Evolutionary conservation across 345 rosid species (phyloP), one percentile per base, ranked within the genome.

Genomic region (Excoecaria cochinchinensis): DNA sequence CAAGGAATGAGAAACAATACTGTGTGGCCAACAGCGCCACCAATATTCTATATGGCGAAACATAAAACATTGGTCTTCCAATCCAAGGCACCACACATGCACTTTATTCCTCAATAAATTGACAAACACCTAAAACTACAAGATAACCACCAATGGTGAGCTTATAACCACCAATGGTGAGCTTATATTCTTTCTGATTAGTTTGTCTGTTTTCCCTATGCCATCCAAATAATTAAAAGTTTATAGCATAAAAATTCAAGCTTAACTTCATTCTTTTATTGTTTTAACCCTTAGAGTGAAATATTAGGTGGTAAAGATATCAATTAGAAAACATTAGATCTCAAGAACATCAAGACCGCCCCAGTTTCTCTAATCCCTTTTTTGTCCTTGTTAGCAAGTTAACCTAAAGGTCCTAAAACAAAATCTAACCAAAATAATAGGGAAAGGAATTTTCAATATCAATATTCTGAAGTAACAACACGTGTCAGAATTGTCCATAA

Each of bases 51-150:
- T 57, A 31, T 15, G 39, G 48, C 58, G 4, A 52, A 42, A 53
- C 47, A 51, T 42, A 36, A n/a, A 21, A 47, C 47, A 14, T 69
- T 13, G 24, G 57, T 65, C 71, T 6, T 55, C 46, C 57, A 63
- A 70, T 5, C 40, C 44, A 50, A 3, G n/a, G 16, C 51, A 16
- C 22, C 50, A 36, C 7, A 8, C 24, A 52, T 1, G 16, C 44
- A 50, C 69, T 7, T 67, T 61, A 12, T n/a, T n/a, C 52, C 42
- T 52, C 58, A 53, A 53, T n/a, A 61, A 36, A 70, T 61, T 4
- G 56, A 70, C 48, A 69, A 70, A 52, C 52, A 21, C n/a, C 50
- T 50, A 61, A 36, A 39, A 46, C 47, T 62, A 40, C 48, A 52
- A 69, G 11, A 50, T 16, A 36, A 1, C 13, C 38, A 67, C 19